These are phyloP conservation scores for Monilinia aucupariae DNA, from an alignment of 2,329 filamentous ascomycete species.

Conservation along the genomic window DNA sequence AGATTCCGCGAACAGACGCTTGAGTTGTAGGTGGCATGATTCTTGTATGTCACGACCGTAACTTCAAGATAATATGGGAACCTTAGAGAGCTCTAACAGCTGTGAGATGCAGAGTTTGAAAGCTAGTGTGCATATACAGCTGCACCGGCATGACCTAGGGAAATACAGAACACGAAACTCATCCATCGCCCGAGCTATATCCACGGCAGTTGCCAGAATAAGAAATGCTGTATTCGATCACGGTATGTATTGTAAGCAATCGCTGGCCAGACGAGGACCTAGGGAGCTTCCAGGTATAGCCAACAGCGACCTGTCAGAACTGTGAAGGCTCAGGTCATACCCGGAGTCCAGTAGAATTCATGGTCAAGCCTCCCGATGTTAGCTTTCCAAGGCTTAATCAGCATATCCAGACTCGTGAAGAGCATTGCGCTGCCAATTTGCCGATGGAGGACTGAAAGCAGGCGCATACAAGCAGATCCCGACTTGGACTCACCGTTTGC, in stretches of 20 bases:
- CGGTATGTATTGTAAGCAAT: neutral
- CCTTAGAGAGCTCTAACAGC: neutral
- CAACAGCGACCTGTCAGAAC: neutral
- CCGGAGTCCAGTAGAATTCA: constrained; percentile 1
- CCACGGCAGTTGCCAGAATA: constrained; percentile 16
- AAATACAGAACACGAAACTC: constrained; percentile 9
- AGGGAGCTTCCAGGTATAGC: neutral
- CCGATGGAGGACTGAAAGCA: constrained; percentile 5
- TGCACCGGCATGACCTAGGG: constrained; percentile 4
- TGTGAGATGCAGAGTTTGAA: neutral
- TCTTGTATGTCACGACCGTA: neutral
- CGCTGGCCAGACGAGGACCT: neutral
- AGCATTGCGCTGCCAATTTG: constrained; percentile 12
- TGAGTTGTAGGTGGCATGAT: constrained; percentile 1
- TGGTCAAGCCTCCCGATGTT: constrained; percentile 11
- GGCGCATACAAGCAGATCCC: constrained; percentile 24
- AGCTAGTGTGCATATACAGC: constrained; percentile 12
- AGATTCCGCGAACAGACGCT: constrained; percentile 22
- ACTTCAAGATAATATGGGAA: constrained; percentile 3
- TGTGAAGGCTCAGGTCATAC: constrained; percentile 2
- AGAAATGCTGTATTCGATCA: neutral
- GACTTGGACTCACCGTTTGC: constrained; percentile 29
- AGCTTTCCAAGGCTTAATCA: neutral
- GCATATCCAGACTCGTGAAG: neutral
- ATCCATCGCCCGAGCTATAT: constrained; percentile 11